These are phyloP conservation scores for Postia placenta DNA, from an alignment of 768 basidiomycete species.

Conservation along the genomic window DNA sequence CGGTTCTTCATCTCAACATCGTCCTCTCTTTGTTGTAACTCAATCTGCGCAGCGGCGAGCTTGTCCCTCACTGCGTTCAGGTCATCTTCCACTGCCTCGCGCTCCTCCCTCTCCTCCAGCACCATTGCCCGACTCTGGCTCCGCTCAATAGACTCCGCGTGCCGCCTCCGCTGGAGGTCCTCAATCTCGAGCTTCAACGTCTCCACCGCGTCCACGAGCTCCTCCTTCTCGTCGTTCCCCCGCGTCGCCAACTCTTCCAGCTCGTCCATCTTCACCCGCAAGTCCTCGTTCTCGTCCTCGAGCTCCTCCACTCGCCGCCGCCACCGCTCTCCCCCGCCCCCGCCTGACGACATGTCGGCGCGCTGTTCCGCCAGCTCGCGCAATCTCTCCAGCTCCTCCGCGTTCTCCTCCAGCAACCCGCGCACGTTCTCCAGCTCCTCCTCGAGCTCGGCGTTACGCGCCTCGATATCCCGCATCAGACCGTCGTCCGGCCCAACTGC, in stretches of 20 bases:
- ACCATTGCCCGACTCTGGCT: conserved; percentile 69
- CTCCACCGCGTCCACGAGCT: conserved; percentile 61
- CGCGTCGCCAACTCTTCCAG: conserved; percentile 48
- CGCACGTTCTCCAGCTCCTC: conserved; percentile 67
- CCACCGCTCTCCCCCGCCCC: conserved; percentile 37
- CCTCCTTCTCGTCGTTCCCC: conserved; percentile 68
- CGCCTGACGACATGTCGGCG: conserved; percentile 37
- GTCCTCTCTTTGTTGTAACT: conserved; percentile 81
- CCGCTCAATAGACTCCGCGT: conserved; percentile 61
- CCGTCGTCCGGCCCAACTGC: conserved; percentile 37
- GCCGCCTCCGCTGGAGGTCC: conserved; percentile 51
- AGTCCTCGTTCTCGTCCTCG: conserved; percentile 57
- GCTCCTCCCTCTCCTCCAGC: conserved; percentile 64
- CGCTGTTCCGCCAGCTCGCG: conserved; percentile 57
- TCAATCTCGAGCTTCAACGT: conserved; percentile 62
- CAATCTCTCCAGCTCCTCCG: conserved; percentile 75
- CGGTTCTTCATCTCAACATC: conserved; percentile 74
- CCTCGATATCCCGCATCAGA: conserved; percentile 48
- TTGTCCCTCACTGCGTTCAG: conserved; percentile 69
- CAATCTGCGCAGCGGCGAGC: conserved; percentile 74
- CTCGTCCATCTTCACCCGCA: conserved; percentile 52
- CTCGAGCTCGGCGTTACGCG: conserved; percentile 62
- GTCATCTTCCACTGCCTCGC: conserved; percentile 76
- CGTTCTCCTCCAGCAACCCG: conserved; percentile 71
- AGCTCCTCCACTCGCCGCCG: conserved; percentile 50